phyloP scores from a whole-genome alignment of 345 rosid species.

The Raphanus sativus region DNA sequence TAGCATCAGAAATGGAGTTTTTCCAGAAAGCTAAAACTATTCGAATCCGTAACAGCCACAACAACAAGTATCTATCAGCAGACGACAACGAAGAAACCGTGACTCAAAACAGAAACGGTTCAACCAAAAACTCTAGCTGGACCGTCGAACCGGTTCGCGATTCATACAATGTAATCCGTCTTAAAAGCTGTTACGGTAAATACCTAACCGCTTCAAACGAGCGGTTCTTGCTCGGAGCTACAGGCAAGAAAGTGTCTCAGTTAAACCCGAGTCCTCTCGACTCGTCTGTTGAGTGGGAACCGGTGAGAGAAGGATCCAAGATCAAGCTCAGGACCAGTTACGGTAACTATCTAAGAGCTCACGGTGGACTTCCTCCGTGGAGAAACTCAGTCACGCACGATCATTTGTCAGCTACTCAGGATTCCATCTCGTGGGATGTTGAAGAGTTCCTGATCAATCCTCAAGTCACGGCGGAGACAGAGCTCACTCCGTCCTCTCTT shows the following conservation, averaged over 20 bases:
- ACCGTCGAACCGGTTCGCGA: slow-evolving; percentile 59
- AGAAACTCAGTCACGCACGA: slow-evolving; percentile 79
- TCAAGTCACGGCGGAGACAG: slow-evolving; percentile 8
- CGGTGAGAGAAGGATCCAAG: slow-evolving; percentile 52
- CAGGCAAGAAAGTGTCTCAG: slow-evolving; percentile 75
- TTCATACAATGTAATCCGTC: slow-evolving; percentile 51
- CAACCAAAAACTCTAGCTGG: slow-evolving; percentile 62
- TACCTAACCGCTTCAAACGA: slow-evolving; percentile 84
- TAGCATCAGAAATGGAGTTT: slow-evolving; percentile 60
- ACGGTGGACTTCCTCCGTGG: slow-evolving; percentile 77
- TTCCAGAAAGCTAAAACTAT: slow-evolving; percentile 71
- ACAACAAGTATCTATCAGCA: slow-evolving; percentile 72
- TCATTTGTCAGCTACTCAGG: slow-evolving; percentile 58
- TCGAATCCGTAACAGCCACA: slow-evolving; percentile 72
- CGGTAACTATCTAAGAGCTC: slow-evolving; percentile 69
- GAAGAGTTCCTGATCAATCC: slow-evolving; percentile 43
- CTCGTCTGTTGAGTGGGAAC: slow-evolving; percentile 72
- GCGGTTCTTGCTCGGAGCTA: slow-evolving; percentile 75
- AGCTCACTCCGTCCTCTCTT: slow-evolving; percentile 39
- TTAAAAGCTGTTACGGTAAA: slow-evolving; percentile 64
- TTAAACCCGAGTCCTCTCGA: slow-evolving; percentile 49
- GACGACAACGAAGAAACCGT: slow-evolving; percentile 74
- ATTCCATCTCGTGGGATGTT: slow-evolving; percentile 75
- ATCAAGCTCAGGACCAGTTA: slow-evolving; percentile 56
- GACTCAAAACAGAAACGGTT: slow-evolving; percentile 62